Percentiles rank a stretch among this genome's conserved stretches.
Evolutionary conservation across 2,329 filamentous ascomycete genomes (phyloP).

Genomic region (Fusarium luffae): DNA sequence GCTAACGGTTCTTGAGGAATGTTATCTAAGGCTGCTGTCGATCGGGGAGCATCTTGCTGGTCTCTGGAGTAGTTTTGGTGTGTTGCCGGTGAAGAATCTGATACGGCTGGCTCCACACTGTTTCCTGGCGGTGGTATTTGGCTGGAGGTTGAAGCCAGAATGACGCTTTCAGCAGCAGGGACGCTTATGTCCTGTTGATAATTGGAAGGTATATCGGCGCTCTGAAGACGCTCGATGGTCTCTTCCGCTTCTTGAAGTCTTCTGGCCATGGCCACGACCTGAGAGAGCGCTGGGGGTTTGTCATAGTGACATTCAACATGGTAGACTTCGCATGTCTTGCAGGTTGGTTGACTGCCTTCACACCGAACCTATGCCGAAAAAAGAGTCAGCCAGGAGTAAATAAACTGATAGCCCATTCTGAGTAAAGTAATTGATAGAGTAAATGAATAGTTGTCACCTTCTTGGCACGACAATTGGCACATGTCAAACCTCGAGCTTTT

Average conservation of each 20-base stretch:
- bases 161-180: not conserved
- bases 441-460: not conserved
- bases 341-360: slow-evolving; percentile 7
- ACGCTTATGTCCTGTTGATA: not conserved
- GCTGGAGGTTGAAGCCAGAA: too few species aligned
- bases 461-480: slow-evolving; percentile 6
- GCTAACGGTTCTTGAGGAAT: not conserved
- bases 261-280: slow-evolving; percentile 5
- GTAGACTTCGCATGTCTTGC: slow-evolving; percentile 15
- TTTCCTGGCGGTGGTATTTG: not conserved
- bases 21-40: not conserved
- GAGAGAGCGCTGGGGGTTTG: not conserved
- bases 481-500: slow-evolving; percentile 6
- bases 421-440: too few species aligned
- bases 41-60: not conserved
- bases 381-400: not conserved
- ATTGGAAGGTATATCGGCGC: accelerated
- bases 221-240: not conserved
- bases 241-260: slow-evolving; percentile 2
- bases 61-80: not conserved
- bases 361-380: not conserved
- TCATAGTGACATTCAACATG: slow-evolving; percentile 11
- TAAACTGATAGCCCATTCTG: not conserved
- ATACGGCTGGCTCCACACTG: not conserved
- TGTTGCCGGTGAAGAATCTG: not conserved